Conservation (phyloP, 495 filamentous ascomycete genomes). For the Aspergillus bertholletiae region DNA sequence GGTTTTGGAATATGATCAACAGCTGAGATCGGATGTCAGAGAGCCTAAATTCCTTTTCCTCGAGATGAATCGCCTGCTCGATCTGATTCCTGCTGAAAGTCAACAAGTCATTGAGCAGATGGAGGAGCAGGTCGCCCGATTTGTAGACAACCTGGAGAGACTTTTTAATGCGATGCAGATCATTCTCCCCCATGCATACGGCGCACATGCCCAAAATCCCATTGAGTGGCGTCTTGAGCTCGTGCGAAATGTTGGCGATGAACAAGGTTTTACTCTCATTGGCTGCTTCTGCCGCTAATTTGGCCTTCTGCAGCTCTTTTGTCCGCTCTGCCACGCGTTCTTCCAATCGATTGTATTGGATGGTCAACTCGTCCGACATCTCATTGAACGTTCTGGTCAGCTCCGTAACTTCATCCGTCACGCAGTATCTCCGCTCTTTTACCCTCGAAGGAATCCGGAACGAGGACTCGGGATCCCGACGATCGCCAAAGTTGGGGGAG, state of each 20-base stretch:
- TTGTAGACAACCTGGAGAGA: constrained; percentile 84
- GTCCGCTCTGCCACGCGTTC: constrained; percentile 82
- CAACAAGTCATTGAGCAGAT: constrained; percentile 85
- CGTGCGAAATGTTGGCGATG: constrained; percentile 94
- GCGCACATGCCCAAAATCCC: constrained; percentile 92
- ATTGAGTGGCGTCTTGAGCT: constrained; percentile 88
- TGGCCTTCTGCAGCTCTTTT: constrained; percentile 78
- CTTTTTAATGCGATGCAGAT: constrained; percentile 69
- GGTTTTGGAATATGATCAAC: constrained; percentile 81
- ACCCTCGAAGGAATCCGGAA: constrained; percentile 87
- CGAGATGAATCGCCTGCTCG: constrained; percentile 70
- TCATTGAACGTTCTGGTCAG: constrained; percentile 85
- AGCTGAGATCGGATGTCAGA: constrained; percentile 77
- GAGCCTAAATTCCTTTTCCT: constrained; percentile 81
- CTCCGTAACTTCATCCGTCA: constrained; percentile 87
- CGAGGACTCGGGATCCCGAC: constrained; percentile 11
- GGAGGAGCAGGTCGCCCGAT: constrained; percentile 81
- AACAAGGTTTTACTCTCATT: constrained; percentile 95
- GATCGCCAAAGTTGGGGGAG: not conserved
- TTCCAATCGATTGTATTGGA: constrained; percentile 80
- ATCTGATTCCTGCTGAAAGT: constrained; percentile 95
- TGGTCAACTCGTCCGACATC: constrained; percentile 86
- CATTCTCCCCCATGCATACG: constrained; percentile 86
- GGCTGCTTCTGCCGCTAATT: constrained; percentile 85
- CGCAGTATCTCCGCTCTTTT: constrained; percentile 64